Conservation (phyloP, 208 protist genomes). For the Trypanosoma avium region DNA sequence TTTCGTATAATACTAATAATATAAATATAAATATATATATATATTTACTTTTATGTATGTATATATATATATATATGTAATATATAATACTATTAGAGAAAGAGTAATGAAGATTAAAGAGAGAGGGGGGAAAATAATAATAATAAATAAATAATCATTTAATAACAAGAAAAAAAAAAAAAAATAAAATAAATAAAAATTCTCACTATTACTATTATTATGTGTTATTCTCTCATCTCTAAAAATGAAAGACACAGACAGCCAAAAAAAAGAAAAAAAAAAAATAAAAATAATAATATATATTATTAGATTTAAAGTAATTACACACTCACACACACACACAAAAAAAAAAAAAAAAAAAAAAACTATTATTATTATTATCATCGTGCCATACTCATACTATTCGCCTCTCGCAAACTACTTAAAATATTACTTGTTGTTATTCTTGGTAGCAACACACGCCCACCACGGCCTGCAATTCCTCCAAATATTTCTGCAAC, state of each 20-base stretch:
- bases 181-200: neutral
- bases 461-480: slow-evolving; percentile 17
- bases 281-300: neutral
- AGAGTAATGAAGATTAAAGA: too few species aligned
- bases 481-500: slow-evolving; percentile 43
- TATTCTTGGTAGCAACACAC: slow-evolving; percentile 27
- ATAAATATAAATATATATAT: neutral
- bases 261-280: slow-evolving; percentile 10
- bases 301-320: too few species aligned
- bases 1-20: neutral
- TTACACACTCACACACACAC: too few species aligned
- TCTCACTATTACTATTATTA: too few species aligned
- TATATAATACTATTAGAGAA: too few species aligned
- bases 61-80: too few species aligned
- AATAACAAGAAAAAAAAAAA: too few species aligned
- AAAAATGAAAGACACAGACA: neutral
- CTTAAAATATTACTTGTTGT: slow-evolving; percentile 16
- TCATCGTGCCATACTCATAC: slow-evolving; percentile 16
- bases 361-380: neutral
- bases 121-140: too few species aligned
- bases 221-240: too few species aligned
- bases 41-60: too few species aligned
- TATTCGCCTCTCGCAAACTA: slow-evolving; percentile 25
- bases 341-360: too few species aligned
- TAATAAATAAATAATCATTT: too few species aligned